Evolutionary conservation across 2,329 filamentous ascomycete genomes (phyloP).

Genomic region (Diaporthe sp.): DNA sequence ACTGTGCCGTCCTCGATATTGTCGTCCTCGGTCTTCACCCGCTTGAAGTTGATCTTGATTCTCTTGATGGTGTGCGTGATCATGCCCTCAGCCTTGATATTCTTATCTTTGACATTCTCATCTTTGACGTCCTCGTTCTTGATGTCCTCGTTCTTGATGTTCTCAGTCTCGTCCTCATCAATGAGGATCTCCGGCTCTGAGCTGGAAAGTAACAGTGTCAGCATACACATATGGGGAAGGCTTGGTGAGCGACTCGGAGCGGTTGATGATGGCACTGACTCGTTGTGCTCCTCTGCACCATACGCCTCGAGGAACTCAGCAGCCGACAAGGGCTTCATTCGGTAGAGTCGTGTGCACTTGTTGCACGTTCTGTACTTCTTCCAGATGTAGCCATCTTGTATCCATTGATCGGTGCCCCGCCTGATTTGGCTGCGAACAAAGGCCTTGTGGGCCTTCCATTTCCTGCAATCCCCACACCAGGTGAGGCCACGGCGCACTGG

Average conservation of each 20-base stretch:
- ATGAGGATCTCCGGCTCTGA: neutral
- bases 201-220: neutral
- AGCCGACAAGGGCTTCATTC: neutral
- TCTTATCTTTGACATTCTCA: neutral
- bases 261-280: neutral
- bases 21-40: neutral
- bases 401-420: neutral
- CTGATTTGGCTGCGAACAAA: neutral
- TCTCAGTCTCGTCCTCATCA: neutral
- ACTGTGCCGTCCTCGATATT: too few species aligned
- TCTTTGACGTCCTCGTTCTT: too few species aligned
- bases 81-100: too few species aligned
- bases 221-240: neutral
- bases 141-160: neutral
- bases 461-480: neutral
- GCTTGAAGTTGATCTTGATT: too few species aligned
- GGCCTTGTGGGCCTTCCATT: neutral
- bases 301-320: neutral
- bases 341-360: neutral
- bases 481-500: neutral
- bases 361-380: neutral
- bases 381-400: neutral
- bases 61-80: too few species aligned
- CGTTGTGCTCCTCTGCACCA: neutral
- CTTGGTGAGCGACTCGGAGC: neutral